These are phyloP conservation scores for Ogataea pilisensis DNA, from an alignment of 805 yeast genomes.

Conservation along the genomic window DNA sequence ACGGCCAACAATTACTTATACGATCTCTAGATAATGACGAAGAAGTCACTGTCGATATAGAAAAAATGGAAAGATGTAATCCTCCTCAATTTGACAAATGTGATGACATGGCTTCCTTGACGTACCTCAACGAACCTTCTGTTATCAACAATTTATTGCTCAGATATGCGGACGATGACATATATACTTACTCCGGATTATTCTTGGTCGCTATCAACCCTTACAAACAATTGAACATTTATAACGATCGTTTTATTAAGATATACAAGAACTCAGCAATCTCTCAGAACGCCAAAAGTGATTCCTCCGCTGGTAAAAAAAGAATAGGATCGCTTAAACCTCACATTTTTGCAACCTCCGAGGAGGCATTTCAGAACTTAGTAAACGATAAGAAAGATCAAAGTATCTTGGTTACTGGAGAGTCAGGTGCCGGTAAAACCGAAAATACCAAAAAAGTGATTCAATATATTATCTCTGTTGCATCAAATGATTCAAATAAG, in stretches of 20 bases:
- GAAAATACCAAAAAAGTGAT: slow-evolving; percentile 94
- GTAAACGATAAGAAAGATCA: slow-evolving; percentile 70
- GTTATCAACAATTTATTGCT: slow-evolving; percentile 80
- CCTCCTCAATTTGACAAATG: slow-evolving; percentile 89
- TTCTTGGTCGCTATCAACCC: slow-evolving; percentile 96
- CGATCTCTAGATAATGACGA: slow-evolving; percentile 30
- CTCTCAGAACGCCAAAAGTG: slow-evolving; percentile 17
- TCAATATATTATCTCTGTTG: slow-evolving; percentile 81
- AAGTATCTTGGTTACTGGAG: slow-evolving; percentile 95
- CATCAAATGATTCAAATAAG: slow-evolving; percentile 31
- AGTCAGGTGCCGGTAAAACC: slow-evolving; percentile 98
- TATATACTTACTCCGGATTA: slow-evolving; percentile 92
- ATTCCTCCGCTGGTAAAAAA: slow-evolving; percentile 10
- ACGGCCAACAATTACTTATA: slow-evolving; percentile 35
- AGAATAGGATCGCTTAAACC: slow-evolving; percentile 45
- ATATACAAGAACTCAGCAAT: slow-evolving; percentile 33
- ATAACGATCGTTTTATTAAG: slow-evolving; percentile 53
- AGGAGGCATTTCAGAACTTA: slow-evolving; percentile 76
- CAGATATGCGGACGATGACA: slow-evolving; percentile 72
- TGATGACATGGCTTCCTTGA: slow-evolving; percentile 92
- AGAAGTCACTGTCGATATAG: slow-evolving; percentile 35
- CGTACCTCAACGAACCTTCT: slow-evolving; percentile 91
- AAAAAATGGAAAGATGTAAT: slow-evolving; percentile 62
- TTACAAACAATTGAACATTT: slow-evolving; percentile 69
- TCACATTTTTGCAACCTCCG: slow-evolving; percentile 88